Percentiles rank a stretch among this genome's conserved stretches.
phyloP scores from a whole-genome alignment of 495 filamentous ascomycete species.

The Penicillium lividum region DNA sequence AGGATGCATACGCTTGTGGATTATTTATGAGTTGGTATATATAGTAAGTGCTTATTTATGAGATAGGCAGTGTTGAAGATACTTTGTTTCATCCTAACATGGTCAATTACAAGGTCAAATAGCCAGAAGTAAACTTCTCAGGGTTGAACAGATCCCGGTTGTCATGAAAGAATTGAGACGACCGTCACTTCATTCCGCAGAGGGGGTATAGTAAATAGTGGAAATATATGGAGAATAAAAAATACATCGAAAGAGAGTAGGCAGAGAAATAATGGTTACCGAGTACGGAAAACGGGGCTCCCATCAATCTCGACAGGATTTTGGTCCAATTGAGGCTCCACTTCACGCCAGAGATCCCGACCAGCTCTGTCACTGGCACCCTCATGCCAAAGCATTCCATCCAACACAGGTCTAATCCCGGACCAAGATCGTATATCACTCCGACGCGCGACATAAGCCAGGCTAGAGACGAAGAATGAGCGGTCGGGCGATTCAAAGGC shows the following conservation, averaged over 20 bases:
- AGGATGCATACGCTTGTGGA: neutral
- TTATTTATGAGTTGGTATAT: neutral
- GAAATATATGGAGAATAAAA: neutral
- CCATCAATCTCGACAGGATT: neutral
- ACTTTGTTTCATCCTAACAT: neutral
- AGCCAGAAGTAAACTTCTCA: neutral
- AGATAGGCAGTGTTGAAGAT: neutral
- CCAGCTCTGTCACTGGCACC: conserved; percentile 36
- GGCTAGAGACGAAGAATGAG: conserved; percentile 32
- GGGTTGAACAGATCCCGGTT: neutral
- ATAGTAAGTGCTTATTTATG: too few species aligned
- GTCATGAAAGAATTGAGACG: neutral
- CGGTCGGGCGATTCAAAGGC: conserved; percentile 28
- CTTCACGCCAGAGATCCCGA: conserved; percentile 32
- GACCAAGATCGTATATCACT: conserved; percentile 28
- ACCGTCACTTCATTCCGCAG: neutral
- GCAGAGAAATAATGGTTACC: neutral
- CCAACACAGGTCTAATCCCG: conserved; percentile 24
- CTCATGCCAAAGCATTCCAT: conserved; percentile 39
- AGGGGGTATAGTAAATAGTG: neutral
- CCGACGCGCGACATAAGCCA: conserved; percentile 20
- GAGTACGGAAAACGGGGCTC: neutral
- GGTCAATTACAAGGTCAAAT: neutral
- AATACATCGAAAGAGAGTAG: neutral
- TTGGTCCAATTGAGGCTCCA: neutral